These are phyloP conservation scores for Claviceps sp. DNA, from an alignment of 2,329 filamentous ascomycete genomes.

Conservation along the genomic window DNA sequence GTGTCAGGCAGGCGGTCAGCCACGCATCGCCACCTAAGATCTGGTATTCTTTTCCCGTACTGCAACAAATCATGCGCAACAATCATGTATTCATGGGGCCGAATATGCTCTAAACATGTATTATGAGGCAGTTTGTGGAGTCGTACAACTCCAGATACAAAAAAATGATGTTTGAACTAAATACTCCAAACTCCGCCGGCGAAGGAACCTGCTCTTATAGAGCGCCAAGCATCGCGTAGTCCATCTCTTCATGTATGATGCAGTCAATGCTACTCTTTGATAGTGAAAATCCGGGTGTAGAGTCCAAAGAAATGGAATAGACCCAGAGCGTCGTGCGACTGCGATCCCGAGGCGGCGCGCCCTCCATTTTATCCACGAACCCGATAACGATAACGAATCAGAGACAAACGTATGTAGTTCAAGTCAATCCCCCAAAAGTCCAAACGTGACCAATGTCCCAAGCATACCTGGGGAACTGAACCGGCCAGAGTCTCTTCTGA, in stretches of 20 bases:
- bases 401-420: constrained; percentile 1
- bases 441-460: background rate
- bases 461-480: background rate
- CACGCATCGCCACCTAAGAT: background rate
- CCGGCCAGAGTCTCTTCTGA: background rate
- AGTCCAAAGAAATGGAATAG: background rate
- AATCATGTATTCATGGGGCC: background rate
- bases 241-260: constrained; percentile 3
- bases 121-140: background rate
- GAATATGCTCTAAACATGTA: background rate
- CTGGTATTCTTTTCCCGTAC: background rate
- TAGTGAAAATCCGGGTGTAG: background rate
- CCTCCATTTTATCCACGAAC: background rate
- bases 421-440: background rate
- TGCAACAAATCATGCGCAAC: too few relatives aligned
- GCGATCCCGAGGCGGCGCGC: background rate
- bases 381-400: background rate
- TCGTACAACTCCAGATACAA: background rate
- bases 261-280: background rate
- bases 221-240: background rate
- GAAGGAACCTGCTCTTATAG: background rate
- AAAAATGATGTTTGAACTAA: constrained; percentile 6
- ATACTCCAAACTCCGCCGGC: constrained; percentile 5
- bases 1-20: constrained; percentile 1
- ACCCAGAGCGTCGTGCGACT: constrained; percentile 2